These are phyloP conservation scores for Leccinellum albellum DNA, from an alignment of 768 basidiomycete species.

Conservation along the genomic window DNA sequence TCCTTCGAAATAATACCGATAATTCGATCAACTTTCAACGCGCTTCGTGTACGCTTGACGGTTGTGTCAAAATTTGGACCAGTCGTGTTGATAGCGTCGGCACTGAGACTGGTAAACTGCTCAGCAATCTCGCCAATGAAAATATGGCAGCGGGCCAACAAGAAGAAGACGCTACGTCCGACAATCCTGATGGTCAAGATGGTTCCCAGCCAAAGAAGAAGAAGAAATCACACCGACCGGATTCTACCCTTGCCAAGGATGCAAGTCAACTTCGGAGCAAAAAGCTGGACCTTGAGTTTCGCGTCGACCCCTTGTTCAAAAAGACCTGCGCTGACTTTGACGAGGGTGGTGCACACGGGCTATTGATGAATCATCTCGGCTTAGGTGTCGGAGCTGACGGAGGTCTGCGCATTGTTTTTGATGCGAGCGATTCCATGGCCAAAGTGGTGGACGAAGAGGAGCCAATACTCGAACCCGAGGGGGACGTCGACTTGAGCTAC, in stretches of 20 bases:
- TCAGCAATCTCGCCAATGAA: slow-evolving; percentile 79
- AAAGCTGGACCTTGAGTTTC: slow-evolving; percentile 93
- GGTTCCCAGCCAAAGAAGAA: slow-evolving; percentile 52
- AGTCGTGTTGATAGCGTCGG: slow-evolving; percentile 95
- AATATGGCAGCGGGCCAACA: slow-evolving; percentile 57
- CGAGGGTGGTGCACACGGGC: slow-evolving; percentile 93
- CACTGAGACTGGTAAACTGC: slow-evolving; percentile 92
- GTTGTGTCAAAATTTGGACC: slow-evolving; percentile 99
- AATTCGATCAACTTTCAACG: slow-evolving; percentile 99
- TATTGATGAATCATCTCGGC: slow-evolving; percentile 94
- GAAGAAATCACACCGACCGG: slow-evolving; percentile 66
- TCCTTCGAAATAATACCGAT: slow-evolving; percentile 87
- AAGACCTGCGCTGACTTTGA: slow-evolving; percentile 99
- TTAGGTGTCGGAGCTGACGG: slow-evolving; percentile 76
- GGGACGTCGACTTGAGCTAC: slow-evolving; percentile 60
- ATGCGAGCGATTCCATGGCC: slow-evolving; percentile 87
- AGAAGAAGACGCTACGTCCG: slow-evolving; percentile 58
- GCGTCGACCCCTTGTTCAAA: slow-evolving; percentile 93
- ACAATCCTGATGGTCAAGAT: slow-evolving; percentile 63
- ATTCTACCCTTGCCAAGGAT: slow-evolving; percentile 87
- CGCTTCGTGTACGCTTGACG: slow-evolving; percentile 94
- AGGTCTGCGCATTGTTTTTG: slow-evolving; percentile 87
- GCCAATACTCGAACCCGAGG: slow-evolving; percentile 61
- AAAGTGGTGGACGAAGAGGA: slow-evolving; percentile 71
- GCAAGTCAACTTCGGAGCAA: slow-evolving; percentile 79